phyloP scores from a whole-genome alignment of 2,329 filamentous ascomycete genomes.

The Paraphoma sp. region DNA sequence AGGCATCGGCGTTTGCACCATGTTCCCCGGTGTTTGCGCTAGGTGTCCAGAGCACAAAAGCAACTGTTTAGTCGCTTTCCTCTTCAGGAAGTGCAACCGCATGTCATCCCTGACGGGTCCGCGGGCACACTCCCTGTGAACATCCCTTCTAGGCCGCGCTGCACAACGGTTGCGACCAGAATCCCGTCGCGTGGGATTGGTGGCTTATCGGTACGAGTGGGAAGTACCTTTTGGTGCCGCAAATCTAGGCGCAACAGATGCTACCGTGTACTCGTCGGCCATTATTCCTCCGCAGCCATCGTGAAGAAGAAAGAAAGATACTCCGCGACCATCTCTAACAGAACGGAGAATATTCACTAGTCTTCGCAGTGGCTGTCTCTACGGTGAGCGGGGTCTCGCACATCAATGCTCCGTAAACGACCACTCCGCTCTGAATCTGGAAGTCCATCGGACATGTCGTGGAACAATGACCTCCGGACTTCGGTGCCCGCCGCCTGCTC shows the following conservation, averaged over 20 bases:
- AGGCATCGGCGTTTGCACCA: background rate
- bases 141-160: conserved; percentile 1
- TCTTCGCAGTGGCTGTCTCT: background rate
- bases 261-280: background rate
- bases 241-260: background rate
- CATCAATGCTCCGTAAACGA: background rate
- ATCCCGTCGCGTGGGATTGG: background rate
- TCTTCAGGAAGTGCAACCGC: conserved; percentile 3
- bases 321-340: background rate
- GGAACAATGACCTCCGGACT: background rate
- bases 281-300: background rate
- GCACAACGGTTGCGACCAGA: background rate
- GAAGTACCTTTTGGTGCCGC: background rate
- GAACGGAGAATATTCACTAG: background rate
- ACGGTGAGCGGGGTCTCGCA: background rate
- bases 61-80: background rate
- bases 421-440: background rate
- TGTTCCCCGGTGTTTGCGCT: background rate
- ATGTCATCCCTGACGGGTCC: background rate
- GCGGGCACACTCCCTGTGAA: background rate
- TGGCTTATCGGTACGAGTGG: background rate
- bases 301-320: background rate
- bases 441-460: background rate
- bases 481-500: background rate
- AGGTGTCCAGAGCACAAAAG: background rate